Percentiles rank a stretch among this genome's conserved stretches.
These are phyloP conservation scores for Dillenia suffruticosa DNA, from an alignment of 164 flowering plant genomes.

Conservation along the genomic window DNA sequence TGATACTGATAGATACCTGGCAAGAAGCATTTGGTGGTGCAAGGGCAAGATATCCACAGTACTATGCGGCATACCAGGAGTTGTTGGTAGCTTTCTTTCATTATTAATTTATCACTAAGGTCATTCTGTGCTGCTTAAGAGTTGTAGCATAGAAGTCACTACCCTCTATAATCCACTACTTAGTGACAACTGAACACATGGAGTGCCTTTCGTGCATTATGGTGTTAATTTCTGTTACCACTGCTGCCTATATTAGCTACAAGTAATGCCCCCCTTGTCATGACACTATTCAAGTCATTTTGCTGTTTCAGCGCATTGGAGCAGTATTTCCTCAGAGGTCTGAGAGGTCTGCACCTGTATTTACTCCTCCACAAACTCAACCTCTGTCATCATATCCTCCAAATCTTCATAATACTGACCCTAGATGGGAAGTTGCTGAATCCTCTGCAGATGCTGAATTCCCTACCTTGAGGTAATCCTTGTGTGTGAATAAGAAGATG, in stretches of 20 bases:
- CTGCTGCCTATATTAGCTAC: background rate
- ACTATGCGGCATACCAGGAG: conserved; percentile 87
- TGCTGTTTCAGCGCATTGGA: conserved; percentile 74
- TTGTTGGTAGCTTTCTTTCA: conserved; percentile 55
- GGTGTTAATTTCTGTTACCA: background rate
- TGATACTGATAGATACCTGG: conserved; percentile 91
- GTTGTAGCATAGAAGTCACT: background rate
- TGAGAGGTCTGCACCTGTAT: conserved; percentile 78
- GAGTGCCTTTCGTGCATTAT: background rate
- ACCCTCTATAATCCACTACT: background rate
- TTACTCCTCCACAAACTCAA: conserved; percentile 87
- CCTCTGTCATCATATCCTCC: conserved; percentile 70
- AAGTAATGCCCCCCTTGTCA: no score
- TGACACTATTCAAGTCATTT: conserved; percentile 4
- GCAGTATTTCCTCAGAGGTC: conserved; percentile 92
- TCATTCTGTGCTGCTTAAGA: background rate
- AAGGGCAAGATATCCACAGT: conserved; percentile 95
- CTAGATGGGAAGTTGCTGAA: conserved; percentile 48
- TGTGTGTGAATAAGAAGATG: no score
- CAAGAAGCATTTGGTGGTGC: conserved; percentile 99
- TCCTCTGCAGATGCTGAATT: conserved; percentile 73
- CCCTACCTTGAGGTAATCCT: conserved; percentile 75
- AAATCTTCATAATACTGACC: conserved; percentile 50
- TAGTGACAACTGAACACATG: no score
- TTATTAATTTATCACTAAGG: no score